Evolutionary conservation across 2,329 filamentous ascomycete genomes (phyloP).

Genomic region (Purpureocillium lavendulum): DNA sequence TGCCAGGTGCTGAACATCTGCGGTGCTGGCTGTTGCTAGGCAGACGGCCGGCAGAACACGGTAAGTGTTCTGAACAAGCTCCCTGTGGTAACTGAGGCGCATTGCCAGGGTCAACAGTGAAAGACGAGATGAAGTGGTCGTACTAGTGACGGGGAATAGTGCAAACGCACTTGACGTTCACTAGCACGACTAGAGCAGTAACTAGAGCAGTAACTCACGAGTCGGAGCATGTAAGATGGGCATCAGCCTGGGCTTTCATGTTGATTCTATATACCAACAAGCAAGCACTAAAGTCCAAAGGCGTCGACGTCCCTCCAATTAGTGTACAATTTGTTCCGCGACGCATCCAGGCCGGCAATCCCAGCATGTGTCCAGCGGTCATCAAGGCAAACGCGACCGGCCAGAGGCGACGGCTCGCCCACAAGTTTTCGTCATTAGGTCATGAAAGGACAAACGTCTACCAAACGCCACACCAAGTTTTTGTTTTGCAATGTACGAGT

Average conservation of each 20-base stretch:
- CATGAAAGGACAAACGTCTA: slow-evolving; percentile 12
- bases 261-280: neutral
- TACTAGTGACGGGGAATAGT: too few relatives aligned
- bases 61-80: neutral
- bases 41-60: neutral
- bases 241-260: neutral
- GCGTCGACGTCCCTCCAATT: neutral
- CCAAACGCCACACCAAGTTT: slow-evolving; percentile 3
- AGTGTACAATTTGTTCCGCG: slow-evolving; percentile 1
- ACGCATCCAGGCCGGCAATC: neutral
- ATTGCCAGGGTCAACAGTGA: too few relatives aligned
- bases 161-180: too few relatives aligned
- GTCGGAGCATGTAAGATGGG: too few relatives aligned
- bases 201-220: too few relatives aligned
- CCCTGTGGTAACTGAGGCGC: neutral
- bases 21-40: neutral
- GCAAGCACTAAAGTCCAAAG: too few relatives aligned
- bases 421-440: slow-evolving; percentile 20
- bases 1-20: neutral
- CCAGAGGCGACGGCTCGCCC: too few relatives aligned
- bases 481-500: neutral
- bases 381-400: neutral
- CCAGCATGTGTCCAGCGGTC: neutral
- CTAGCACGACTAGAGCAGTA: too few relatives aligned
- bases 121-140: too few relatives aligned